Base-by-base conservation (phyloP, 2,329 filamentous ascomycete species). In the Colletotrichum truncatum region DNA sequence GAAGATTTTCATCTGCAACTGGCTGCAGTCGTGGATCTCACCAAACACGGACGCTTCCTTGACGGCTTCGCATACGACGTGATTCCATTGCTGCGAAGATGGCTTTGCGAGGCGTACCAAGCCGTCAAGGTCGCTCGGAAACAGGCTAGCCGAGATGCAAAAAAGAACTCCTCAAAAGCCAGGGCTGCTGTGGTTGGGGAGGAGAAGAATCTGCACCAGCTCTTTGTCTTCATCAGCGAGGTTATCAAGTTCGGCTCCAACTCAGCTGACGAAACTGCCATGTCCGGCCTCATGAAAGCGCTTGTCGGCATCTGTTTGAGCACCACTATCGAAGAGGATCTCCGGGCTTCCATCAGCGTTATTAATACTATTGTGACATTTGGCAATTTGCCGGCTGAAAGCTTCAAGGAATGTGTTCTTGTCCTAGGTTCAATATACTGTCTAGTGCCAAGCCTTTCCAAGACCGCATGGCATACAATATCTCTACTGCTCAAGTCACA, bases 181-280 rank as follows among this genome's bases (percentile, higher is more conserved):
- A 82, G 72, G 68, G 73, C 75, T 7, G 74, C 78, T 21, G 74
- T 73, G 5, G 78, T 79, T 3, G 82, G 80, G 26, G 88, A 90
- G 71, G 89, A 91, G 66, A 84, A 85, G 68, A 89, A 88, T 70
- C 80, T 94, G 56, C 79, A 84, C 3, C 84, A 86, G 49, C 77
- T 93, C 3, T 93, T 93, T 72, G 77, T 81, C 11, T 91, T 89
- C 69, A 82, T 91, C 57, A 84, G 85, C 62, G 88, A 92, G 67
- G 83, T 93, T 57, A 88, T 92, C 78, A 93, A 92, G 73, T 94
- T 92, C 81, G 93, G 90, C 73, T 91, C 89, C 74, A 91, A 89
- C 69, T 84, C 88, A 30, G 88, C 91, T 23, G 85, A 85, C 68
- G 89, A 92, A 68, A 77, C 83, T 30, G 86, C 90, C 46, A 82